Evolutionary conservation across 805 yeast species (phyloP).

Genomic region (Wickerhamiella azymoides): DNA sequence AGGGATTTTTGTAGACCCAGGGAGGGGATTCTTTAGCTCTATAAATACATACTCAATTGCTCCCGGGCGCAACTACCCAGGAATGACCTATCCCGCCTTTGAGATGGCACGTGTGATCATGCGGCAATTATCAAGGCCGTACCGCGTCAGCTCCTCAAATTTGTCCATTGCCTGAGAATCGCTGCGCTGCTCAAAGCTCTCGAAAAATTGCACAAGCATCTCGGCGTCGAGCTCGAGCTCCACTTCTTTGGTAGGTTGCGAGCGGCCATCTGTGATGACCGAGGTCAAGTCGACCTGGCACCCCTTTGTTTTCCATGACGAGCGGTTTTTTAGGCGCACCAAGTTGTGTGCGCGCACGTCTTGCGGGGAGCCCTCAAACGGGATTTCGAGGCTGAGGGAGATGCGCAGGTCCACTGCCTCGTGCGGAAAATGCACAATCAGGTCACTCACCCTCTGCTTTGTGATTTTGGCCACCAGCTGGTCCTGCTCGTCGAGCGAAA

Average conservation of each 20-base stretch:
- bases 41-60: no score
- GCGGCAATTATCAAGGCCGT: conserved; percentile 48
- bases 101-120: conserved; percentile 22
- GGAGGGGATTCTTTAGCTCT: no score
- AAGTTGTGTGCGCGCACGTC: conserved; percentile 28
- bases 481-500: conserved; percentile 20
- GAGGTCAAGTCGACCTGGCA: conserved; percentile 24
- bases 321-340: conserved; percentile 58
- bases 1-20: conserved; percentile 30
- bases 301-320: conserved; percentile 56
- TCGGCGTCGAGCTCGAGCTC: conserved; percentile 40
- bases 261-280: conserved; percentile 17
- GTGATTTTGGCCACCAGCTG: conserved; percentile 45
- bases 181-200: conserved; percentile 24
- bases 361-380: conserved; percentile 36
- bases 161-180: conserved; percentile 34
- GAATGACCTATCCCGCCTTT: background rate
- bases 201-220: conserved; percentile 30
- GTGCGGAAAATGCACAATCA: conserved; percentile 61
- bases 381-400: conserved; percentile 64
- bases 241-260: conserved; percentile 27
- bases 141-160: conserved; percentile 45
- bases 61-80: no score
- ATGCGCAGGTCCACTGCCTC: conserved; percentile 64
- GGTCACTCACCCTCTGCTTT: conserved; percentile 59